phyloP scores from a whole-genome alignment of 2,329 filamentous ascomycete genomes.

The Nothophaeocryptopus gaeumannii region DNA sequence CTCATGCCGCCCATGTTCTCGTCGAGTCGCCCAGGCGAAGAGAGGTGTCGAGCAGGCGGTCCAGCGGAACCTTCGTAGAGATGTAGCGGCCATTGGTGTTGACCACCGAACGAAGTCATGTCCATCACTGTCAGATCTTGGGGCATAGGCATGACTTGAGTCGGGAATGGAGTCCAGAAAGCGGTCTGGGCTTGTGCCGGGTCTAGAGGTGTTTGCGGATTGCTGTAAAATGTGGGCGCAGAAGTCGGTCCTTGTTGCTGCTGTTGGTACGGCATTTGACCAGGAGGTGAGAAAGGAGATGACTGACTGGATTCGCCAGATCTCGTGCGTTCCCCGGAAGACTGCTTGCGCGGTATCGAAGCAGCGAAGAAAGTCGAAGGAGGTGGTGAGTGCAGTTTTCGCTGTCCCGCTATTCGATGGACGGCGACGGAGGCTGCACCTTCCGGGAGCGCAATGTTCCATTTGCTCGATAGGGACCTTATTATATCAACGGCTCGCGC shows the following conservation, averaged over 20 bases:
- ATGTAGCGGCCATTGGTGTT: constrained; percentile 12
- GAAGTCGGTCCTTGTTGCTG: constrained; percentile 17
- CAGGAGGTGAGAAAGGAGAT: constrained; percentile 25
- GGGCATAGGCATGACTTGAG: constrained; percentile 38
- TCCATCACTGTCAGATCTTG: constrained; percentile 21
- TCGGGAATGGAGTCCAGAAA: constrained; percentile 43
- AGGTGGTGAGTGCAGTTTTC: constrained; percentile 20
- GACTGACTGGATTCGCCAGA: constrained; percentile 25
- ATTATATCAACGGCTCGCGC: constrained; percentile 45
- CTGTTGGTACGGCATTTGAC: constrained; percentile 9
- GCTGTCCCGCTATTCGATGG: constrained; percentile 24
- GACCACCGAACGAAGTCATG: constrained; percentile 16
- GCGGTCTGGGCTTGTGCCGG: constrained; percentile 21
- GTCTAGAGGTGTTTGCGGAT: constrained; percentile 25
- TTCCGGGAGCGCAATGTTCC: constrained; percentile 45
- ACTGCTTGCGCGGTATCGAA: constrained; percentile 28
- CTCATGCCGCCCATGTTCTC: constrained; percentile 21
- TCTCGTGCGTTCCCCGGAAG: constrained; percentile 21
- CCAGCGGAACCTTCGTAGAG: too few relatives aligned
- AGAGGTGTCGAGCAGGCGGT: too few relatives aligned
- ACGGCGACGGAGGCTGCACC: constrained; percentile 30
- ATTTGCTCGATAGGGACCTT: constrained; percentile 41
- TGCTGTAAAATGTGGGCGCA: constrained; percentile 30
- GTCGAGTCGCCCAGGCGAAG: constrained; percentile 8
- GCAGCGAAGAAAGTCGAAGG: constrained; percentile 32